Percentiles rank a stretch among this genome's conserved stretches.
Evolutionary conservation across 1,139 yeast species (phyloP).

Genomic region (Sugiyamaella grinbergsii): DNA sequence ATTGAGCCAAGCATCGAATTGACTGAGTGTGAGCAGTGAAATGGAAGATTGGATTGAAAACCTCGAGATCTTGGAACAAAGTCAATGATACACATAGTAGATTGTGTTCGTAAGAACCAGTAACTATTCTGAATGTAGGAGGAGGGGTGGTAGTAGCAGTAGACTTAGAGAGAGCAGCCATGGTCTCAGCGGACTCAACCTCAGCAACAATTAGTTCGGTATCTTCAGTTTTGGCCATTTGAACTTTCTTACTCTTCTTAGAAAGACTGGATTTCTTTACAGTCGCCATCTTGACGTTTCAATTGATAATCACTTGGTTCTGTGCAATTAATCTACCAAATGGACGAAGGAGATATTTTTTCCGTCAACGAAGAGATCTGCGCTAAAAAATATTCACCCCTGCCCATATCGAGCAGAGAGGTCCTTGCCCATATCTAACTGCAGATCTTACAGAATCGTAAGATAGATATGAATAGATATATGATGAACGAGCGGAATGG

Average conservation of each 20-base stretch:
- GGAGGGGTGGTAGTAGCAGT: slow-evolving; percentile 3
- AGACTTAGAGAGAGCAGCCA: not conserved
- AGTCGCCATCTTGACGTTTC: slow-evolving; percentile 2
- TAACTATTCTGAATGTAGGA: slow-evolving; percentile 67
- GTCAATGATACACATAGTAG: slow-evolving; percentile 78
- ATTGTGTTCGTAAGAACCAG: slow-evolving; percentile 96
- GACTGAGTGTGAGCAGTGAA: slow-evolving; percentile 93
- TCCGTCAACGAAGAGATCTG: not conserved
- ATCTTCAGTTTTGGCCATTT: not conserved
- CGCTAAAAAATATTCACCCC: slow-evolving; percentile 10
- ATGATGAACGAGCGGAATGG: too few species aligned
- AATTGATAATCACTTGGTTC: not conserved
- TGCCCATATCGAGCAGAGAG: slow-evolving; percentile 3
- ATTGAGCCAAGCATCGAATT: slow-evolving; percentile 79
- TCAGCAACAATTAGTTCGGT: not conserved
- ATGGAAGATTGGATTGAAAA: slow-evolving; percentile 92
- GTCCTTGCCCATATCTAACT: slow-evolving; percentile 3
- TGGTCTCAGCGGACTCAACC: not conserved
- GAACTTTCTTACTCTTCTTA: not conserved
- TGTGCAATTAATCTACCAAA: not conserved
- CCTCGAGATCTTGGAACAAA: slow-evolving; percentile 51
- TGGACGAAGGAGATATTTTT: too few species aligned
- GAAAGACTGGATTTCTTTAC: slow-evolving; percentile 1
- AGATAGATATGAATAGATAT: too few species aligned
- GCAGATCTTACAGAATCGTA: too few species aligned